These are phyloP conservation scores for Chlamydomonas eustigma DNA, from an alignment of 139 green algal genomes.

Conservation along the genomic window DNA sequence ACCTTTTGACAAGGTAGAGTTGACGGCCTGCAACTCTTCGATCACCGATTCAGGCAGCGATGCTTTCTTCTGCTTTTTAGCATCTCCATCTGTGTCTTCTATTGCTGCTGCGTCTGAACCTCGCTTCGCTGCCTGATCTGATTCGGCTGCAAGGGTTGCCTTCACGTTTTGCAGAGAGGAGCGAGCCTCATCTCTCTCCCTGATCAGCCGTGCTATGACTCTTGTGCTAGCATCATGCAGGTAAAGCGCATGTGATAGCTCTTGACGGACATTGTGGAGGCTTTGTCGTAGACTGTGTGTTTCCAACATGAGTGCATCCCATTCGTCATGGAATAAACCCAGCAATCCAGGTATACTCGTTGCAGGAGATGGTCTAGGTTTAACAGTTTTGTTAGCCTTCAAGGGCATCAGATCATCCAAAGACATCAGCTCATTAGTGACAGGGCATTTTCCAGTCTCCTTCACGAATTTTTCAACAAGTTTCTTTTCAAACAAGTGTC, in stretches of 20 bases:
- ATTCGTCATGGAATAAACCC: slow-evolving; percentile 92
- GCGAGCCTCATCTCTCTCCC: slow-evolving; percentile 78
- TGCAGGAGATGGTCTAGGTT: slow-evolving; percentile 71
- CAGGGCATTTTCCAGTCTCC: slow-evolving; percentile 81
- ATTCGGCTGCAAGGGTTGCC: slow-evolving; percentile 17
- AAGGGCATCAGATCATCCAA: slow-evolving; percentile 83
- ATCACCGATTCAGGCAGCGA: slow-evolving; percentile 40
- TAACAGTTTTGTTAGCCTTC: slow-evolving; percentile 67
- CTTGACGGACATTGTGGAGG: slow-evolving; percentile 72
- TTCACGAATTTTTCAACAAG: slow-evolving; percentile 85
- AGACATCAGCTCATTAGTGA: slow-evolving; percentile 68
- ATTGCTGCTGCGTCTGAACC: slow-evolving; percentile 18
- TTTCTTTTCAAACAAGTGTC: slow-evolving; percentile 83
- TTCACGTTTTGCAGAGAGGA: slow-evolving; percentile 35
- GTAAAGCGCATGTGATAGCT: slow-evolving; percentile 92
- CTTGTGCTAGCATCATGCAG: slow-evolving; percentile 90
- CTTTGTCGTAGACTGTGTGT: slow-evolving; percentile 69
- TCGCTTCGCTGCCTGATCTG: slow-evolving; percentile 6
- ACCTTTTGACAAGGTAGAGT: slow-evolving; percentile 49
- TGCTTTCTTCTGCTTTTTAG: slow-evolving; percentile 25
- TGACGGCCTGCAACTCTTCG: slow-evolving; percentile 31
- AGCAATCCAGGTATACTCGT: slow-evolving; percentile 93
- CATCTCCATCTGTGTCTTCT: slow-evolving; percentile 25
- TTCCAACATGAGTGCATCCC: slow-evolving; percentile 92
- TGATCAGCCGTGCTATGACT: slow-evolving; percentile 79